These are phyloP conservation scores for Selaginella moellendorffii DNA, from an alignment of 75 land plant species.

Conservation along the genomic window DNA sequence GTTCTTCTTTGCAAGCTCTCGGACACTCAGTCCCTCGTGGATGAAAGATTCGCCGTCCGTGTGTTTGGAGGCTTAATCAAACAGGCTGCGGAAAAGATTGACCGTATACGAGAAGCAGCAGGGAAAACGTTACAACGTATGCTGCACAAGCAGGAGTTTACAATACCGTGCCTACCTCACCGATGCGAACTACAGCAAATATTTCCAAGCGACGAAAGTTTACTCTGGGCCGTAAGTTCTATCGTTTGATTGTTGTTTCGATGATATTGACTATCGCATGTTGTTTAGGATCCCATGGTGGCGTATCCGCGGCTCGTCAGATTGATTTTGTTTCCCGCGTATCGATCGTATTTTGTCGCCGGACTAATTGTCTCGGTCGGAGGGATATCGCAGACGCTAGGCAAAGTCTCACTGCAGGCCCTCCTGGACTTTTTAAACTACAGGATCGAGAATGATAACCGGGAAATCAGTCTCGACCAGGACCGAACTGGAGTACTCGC, in stretches of 20 bases:
- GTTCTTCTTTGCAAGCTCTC: slow-evolving; percentile 60
- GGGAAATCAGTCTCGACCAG: slow-evolving; percentile 12
- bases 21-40: slow-evolving; percentile 19
- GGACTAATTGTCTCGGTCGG: slow-evolving; percentile 79
- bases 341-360: slow-evolving; percentile 53
- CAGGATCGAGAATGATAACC: slow-evolving; percentile 13
- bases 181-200: neutral
- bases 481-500: slow-evolving; percentile 29
- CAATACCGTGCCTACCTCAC: slow-evolving; percentile 48
- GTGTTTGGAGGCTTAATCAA: slow-evolving; percentile 61
- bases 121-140: slow-evolving; percentile 56
- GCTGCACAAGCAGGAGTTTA: slow-evolving; percentile 28
- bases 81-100: slow-evolving; percentile 92
- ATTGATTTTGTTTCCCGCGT: slow-evolving; percentile 51
- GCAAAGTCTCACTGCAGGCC: slow-evolving; percentile 56
- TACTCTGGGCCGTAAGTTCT: neutral
- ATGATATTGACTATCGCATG: too few relatives aligned
- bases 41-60: slow-evolving; percentile 34
- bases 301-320: slow-evolving; percentile 73
- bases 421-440: slow-evolving; percentile 54
- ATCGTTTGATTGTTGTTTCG: neutral
- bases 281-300: slow-evolving; percentile 64
- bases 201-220: neutral
- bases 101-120: slow-evolving; percentile 81
- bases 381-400: slow-evolving; percentile 76